phyloP scores from a whole-genome alignment of 192 early-diverging fungal species.

The Linnemannia elongata region DNA sequence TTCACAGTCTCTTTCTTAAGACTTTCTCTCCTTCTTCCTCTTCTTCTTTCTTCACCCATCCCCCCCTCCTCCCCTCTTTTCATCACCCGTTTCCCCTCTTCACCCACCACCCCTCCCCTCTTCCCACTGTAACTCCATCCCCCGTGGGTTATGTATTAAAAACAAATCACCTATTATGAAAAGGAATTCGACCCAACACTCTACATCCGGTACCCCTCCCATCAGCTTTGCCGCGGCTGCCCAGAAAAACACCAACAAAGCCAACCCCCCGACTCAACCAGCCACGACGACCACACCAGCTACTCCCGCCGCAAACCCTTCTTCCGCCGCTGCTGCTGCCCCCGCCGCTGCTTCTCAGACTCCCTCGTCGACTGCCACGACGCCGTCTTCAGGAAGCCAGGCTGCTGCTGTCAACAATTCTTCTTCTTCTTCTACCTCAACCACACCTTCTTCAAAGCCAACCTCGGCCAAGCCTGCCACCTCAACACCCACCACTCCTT shows the following conservation, averaged over 20 bases:
- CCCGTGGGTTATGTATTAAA: conserved; percentile 51
- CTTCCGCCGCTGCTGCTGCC: conserved; percentile 18
- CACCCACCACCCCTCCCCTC: neutral
- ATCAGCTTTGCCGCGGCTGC: conserved; percentile 59
- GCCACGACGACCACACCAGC: conserved; percentile 16
- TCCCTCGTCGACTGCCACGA: conserved; percentile 32
- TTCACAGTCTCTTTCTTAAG: conserved; percentile 7
- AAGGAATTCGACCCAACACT: conserved; percentile 47
- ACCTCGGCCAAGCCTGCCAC: conserved; percentile 21
- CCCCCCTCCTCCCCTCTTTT: neutral
- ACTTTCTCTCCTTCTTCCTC: neutral
- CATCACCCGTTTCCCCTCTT: conserved; percentile 4
- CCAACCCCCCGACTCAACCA: conserved; percentile 22
- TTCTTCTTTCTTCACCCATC: conserved; percentile 8
- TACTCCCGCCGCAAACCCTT: conserved; percentile 11
- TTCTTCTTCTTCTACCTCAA: conserved; percentile 8
- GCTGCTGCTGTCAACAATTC: conserved; percentile 14
- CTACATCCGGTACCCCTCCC: conserved; percentile 53
- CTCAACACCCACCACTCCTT: conserved; percentile 17
- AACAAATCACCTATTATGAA: conserved; percentile 57
- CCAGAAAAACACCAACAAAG: conserved; percentile 48
- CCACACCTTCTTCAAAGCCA: neutral
- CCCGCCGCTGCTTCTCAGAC: conserved; percentile 9
- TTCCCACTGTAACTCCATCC: conserved; percentile 23
- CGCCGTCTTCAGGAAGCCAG: conserved; percentile 38